Evolutionary conservation across 768 basidiomycete genomes (phyloP).

Genomic region (Rhodotorula babjevae): DNA sequence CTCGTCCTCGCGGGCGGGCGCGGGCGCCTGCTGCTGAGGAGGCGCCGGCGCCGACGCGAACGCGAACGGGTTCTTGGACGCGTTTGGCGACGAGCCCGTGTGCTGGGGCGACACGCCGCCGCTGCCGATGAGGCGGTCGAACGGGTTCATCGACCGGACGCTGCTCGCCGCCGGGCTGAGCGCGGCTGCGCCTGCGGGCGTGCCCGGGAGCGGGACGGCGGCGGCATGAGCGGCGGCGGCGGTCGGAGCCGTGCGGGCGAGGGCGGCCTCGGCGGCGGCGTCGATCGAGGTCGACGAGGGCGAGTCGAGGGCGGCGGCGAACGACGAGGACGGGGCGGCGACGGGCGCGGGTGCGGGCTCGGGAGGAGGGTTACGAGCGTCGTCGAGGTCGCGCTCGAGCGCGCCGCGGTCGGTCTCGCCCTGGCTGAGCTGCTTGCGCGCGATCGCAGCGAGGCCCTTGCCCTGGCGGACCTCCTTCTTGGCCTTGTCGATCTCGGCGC

Average conservation of each 20-base stretch:
- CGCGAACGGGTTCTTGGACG: slow-evolving; percentile 23
- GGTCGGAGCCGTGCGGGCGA: neutral
- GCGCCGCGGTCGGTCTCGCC: slow-evolving; percentile 73
- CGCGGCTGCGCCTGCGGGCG: slow-evolving; percentile 12
- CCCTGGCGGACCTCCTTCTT: slow-evolving; percentile 95
- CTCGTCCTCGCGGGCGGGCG: neutral
- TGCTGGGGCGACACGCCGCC: slow-evolving; percentile 11
- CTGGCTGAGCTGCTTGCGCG: slow-evolving; percentile 82
- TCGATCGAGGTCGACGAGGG: too few species aligned
- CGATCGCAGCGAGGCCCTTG: slow-evolving; percentile 89
- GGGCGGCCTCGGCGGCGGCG: neutral
- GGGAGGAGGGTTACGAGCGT: slow-evolving; percentile 51
- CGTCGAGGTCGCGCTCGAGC: slow-evolving; percentile 57
- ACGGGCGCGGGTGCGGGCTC: too few species aligned
- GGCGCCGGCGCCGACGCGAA: neutral
- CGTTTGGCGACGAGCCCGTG: neutral
- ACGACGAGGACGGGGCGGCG: too few species aligned
- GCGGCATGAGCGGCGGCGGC: neutral
- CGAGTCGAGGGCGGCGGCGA: neutral
- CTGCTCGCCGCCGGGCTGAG: slow-evolving; percentile 20
- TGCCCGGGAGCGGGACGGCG: slow-evolving; percentile 13
- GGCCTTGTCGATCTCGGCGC: slow-evolving; percentile 72
- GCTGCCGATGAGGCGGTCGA: slow-evolving; percentile 34
- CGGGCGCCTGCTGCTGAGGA: neutral
- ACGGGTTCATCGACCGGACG: slow-evolving; percentile 35